A percentile compares a stretch with the other conserved stretches of the same genome.
Evolutionary conservation across 2,329 filamentous ascomycete genomes (phyloP).

Genomic region (Thelonectria rubi): DNA sequence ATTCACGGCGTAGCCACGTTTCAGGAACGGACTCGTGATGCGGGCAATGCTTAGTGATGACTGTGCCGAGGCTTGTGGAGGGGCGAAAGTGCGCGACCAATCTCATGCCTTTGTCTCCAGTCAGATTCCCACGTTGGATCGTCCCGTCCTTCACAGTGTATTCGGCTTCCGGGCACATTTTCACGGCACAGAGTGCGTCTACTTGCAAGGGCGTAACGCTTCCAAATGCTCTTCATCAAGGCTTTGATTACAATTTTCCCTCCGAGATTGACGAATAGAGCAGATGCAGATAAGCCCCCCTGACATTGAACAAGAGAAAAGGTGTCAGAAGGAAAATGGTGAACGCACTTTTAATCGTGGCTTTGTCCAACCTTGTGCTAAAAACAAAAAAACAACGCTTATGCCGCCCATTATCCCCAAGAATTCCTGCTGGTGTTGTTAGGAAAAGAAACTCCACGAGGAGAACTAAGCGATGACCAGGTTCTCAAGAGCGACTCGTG

Average conservation of each 20-base stretch:
- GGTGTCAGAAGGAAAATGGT: conserved; percentile 6
- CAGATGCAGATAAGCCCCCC: neutral
- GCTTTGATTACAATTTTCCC: conserved; percentile 8
- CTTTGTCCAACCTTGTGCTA: neutral
- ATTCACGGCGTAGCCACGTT: neutral
- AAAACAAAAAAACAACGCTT: neutral
- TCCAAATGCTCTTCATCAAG: neutral
- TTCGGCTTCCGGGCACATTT: conserved; percentile 9
- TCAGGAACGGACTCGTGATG: too few relatives aligned
- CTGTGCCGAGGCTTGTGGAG: conserved; percentile 12
- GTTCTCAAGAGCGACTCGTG: conserved; percentile 61
- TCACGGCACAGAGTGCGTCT: neutral
- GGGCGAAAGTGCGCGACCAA: conserved; percentile 3
- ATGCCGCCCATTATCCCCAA: neutral
- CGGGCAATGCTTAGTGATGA: neutral
- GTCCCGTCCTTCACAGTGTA: conserved; percentile 2
- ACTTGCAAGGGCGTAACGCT: neutral
- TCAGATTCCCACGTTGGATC: neutral
- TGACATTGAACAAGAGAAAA: neutral
- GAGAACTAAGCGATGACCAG: conserved; percentile 59
- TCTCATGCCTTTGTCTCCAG: conserved; percentile 1
- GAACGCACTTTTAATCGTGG: neutral
- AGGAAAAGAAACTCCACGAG: neutral
- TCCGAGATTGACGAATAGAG: neutral
- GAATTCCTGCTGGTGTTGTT: too few relatives aligned